phyloP scores from a whole-genome alignment of 169 alveolate species.

The Cryptosporidium baileyi region DNA sequence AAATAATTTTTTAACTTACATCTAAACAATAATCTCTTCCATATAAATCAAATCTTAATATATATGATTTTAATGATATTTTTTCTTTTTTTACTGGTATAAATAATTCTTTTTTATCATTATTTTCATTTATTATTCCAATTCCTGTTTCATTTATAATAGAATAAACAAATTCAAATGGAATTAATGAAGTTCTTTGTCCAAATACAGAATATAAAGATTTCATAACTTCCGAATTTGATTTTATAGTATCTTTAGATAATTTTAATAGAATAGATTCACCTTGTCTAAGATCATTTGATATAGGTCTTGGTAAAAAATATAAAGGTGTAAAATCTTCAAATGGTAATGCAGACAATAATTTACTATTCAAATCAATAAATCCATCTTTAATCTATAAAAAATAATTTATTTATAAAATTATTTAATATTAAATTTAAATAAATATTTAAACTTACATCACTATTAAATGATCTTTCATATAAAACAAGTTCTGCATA shows the following conservation, averaged over 20 bases:
- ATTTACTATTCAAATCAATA: conserved; percentile 44
- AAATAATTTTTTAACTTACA: conserved; percentile 23
- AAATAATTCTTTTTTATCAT: not conserved
- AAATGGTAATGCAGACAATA: conserved; percentile 22
- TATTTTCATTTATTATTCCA: conserved; percentile 20
- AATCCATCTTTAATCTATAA: conserved; percentile 42
- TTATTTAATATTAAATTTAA: not conserved
- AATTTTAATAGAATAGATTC: conserved; percentile 25
- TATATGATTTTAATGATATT: not conserved
- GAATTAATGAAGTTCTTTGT: conserved; percentile 38
- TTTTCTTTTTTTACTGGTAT: conserved; percentile 7
- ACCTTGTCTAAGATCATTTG: conserved; percentile 11
- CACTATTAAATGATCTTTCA: conserved; percentile 49
- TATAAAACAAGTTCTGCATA: conserved; percentile 37
- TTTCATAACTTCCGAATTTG: not conserved
- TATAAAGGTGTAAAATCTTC: conserved; percentile 43
- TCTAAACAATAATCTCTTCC: conserved; percentile 60
- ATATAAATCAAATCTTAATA: conserved; percentile 30
- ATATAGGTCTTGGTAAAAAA: conserved; percentile 63
- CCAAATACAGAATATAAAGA: conserved; percentile 32
- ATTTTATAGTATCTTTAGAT: not conserved
- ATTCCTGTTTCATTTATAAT: conserved; percentile 38
- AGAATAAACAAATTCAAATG: conserved; percentile 28
- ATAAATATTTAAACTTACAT: conserved; percentile 44
- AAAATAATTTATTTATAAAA: not conserved